phyloP scores from a whole-genome alignment of 2,329 filamentous ascomycete genomes.

The Dothideomycetidae sp. region DNA sequence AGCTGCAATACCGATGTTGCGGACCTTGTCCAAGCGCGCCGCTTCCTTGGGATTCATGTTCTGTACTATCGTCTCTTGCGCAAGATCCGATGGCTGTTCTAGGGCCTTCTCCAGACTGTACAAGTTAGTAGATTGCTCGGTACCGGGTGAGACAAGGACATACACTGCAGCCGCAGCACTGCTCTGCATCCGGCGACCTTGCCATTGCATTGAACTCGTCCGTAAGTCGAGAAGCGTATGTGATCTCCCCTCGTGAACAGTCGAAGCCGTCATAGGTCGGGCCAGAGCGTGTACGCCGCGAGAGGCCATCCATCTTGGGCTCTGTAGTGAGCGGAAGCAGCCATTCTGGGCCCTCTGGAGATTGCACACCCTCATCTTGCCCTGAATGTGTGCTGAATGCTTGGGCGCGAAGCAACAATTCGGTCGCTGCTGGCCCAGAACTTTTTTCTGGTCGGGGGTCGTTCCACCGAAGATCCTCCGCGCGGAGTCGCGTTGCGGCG shows the following conservation, averaged over 20 bases:
- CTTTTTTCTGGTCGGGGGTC: not conserved
- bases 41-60: conserved; percentile 71
- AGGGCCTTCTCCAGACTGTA: conserved; percentile 41
- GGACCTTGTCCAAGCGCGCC: conserved; percentile 61
- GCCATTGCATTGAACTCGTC: conserved; percentile 12
- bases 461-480: not conserved
- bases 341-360: conserved; percentile 1
- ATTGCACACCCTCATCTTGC: conserved; percentile 7
- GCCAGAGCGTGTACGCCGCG: conserved; percentile 1
- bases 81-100: conserved; percentile 41
- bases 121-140: conserved; percentile 1
- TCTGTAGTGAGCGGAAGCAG: conserved; percentile 1
- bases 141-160: conserved; percentile 4
- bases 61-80: conserved; percentile 55
- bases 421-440: conserved; percentile 1
- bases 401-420: not conserved
- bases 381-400: conserved; percentile 2
- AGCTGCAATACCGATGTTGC: conserved; percentile 97
- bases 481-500: too few relatives aligned
- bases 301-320: not conserved
- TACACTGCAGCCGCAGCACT: conserved; percentile 18
- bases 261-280: not conserved
- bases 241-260: not conserved
- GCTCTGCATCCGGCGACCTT: conserved; percentile 15
- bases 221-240: not conserved